Conservation (phyloP, 176 grass and related monocot species). For the Coix lacrymajobi region DNA sequence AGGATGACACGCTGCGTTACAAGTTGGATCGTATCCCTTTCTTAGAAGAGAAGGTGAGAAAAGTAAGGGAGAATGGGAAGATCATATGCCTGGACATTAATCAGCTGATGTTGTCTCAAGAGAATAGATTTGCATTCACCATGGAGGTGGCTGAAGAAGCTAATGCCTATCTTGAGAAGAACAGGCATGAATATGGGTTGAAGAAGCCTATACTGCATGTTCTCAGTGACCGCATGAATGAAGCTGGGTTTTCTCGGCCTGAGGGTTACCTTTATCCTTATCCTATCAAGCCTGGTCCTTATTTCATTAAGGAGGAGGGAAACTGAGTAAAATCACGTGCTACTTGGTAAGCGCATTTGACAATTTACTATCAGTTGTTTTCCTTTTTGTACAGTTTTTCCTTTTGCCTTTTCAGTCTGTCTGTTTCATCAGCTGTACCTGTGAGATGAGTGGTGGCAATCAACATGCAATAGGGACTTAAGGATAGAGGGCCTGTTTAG, state of each 20-base stretch:
- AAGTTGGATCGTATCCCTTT: slow-evolving; percentile 77
- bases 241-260: slow-evolving; percentile 69
- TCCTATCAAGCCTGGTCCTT: slow-evolving; percentile 65
- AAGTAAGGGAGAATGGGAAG: slow-evolving; percentile 68
- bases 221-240: slow-evolving; percentile 75
- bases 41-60: slow-evolving; percentile 75
- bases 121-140: slow-evolving; percentile 77
- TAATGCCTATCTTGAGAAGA: slow-evolving; percentile 64
- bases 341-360: slow-evolving; percentile 21
- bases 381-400: neutral
- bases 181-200: slow-evolving; percentile 71
- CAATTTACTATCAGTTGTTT: neutral
- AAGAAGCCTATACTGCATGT: slow-evolving; percentile 82
- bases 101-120: slow-evolving; percentile 66
- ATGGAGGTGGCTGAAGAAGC: slow-evolving; percentile 80
- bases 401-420: neutral
- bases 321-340: slow-evolving; percentile 22
- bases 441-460: neutral
- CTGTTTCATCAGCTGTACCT: slow-evolving; percentile 22
- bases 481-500: neutral
- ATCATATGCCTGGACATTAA: slow-evolving; percentile 76
- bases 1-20: slow-evolving; percentile 65
- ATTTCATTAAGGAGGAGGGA: slow-evolving; percentile 63
- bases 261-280: slow-evolving; percentile 73
- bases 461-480: no score